Percentiles rank a stretch among this genome's conserved stretches.
Conservation (phyloP, 345 rosid species). For the Euphorbia lathyris region DNA sequence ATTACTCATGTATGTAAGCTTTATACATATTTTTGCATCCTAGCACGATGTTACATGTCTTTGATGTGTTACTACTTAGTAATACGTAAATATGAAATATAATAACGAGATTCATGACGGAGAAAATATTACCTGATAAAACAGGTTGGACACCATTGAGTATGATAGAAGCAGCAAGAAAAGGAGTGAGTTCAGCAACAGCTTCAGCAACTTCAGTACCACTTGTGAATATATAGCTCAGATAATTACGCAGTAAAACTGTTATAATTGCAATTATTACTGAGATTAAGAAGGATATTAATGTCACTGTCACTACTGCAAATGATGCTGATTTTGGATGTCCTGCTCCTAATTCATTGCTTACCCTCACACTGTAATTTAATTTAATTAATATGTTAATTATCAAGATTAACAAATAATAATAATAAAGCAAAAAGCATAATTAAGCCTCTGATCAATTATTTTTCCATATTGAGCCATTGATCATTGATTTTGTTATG, state of each 20-base stretch:
- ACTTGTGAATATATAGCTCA: constrained; percentile 58
- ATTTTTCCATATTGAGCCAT: too few species aligned
- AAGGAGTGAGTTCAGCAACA: constrained; percentile 56
- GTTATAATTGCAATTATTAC: constrained; percentile 35
- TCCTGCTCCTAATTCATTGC: constrained; percentile 75
- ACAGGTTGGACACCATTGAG: constrained; percentile 58
- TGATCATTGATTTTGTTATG: too few species aligned
- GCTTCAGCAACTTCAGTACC: constrained; percentile 51
- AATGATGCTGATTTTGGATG: constrained; percentile 62
- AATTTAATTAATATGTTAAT: too few species aligned
- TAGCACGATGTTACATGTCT: too few species aligned
- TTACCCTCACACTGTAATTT: constrained; percentile 50
- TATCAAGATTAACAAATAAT: neutral
- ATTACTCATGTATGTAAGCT: too few species aligned
- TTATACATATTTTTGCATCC: too few species aligned
- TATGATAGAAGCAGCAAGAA: constrained; percentile 46
- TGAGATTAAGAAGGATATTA: constrained; percentile 40
- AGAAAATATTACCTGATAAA: constrained; percentile 43
- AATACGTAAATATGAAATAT: too few species aligned
- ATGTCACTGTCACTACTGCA: constrained; percentile 37
- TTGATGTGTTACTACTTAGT: too few species aligned
- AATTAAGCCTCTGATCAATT: too few species aligned
- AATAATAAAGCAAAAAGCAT: too few species aligned
- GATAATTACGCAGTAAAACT: constrained; percentile 39
- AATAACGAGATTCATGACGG: too few species aligned